Conservation (phyloP, 2,329 filamentous ascomycete genomes). For the Neospermospora avenae region DNA sequence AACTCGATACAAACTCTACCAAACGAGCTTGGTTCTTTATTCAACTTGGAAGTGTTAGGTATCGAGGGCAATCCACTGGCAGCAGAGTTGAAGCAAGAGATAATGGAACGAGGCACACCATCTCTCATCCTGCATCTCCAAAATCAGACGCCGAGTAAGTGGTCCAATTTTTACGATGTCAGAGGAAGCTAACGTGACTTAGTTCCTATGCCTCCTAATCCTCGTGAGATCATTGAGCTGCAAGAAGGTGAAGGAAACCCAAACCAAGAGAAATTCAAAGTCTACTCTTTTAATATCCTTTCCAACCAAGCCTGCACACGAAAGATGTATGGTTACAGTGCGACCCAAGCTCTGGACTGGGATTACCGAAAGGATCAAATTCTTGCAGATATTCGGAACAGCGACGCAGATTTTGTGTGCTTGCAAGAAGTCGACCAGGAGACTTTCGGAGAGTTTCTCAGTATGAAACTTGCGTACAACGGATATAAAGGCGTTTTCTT, state of each 20-base stretch:
- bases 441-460: constrained; percentile 88
- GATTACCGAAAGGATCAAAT: constrained; percentile 82
- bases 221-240: constrained; percentile 76
- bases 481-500: constrained; percentile 95
- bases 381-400: constrained; percentile 72
- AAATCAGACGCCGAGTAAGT: constrained; percentile 80
- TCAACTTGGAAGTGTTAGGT: constrained; percentile 82
- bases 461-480: constrained; percentile 76
- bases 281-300: constrained; percentile 92
- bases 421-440: constrained; percentile 92
- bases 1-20: constrained; percentile 83
- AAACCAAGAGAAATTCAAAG: constrained; percentile 68
- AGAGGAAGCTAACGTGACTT: constrained; percentile 13
- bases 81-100: constrained; percentile 70
- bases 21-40: constrained; percentile 82
- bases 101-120: constrained; percentile 85
- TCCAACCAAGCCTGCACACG: constrained; percentile 90
- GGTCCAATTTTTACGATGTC: too few relatives aligned
- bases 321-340: constrained; percentile 85
- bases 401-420: constrained; percentile 85
- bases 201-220: constrained; percentile 75
- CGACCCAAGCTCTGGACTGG: constrained; percentile 78
- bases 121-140: constrained; percentile 78
- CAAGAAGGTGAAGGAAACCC: constrained; percentile 57
- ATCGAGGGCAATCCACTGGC: constrained; percentile 89